Evolutionary conservation across 2,329 filamentous ascomycete species (phyloP).

Genomic region (Biscogniauxia sp.): DNA sequence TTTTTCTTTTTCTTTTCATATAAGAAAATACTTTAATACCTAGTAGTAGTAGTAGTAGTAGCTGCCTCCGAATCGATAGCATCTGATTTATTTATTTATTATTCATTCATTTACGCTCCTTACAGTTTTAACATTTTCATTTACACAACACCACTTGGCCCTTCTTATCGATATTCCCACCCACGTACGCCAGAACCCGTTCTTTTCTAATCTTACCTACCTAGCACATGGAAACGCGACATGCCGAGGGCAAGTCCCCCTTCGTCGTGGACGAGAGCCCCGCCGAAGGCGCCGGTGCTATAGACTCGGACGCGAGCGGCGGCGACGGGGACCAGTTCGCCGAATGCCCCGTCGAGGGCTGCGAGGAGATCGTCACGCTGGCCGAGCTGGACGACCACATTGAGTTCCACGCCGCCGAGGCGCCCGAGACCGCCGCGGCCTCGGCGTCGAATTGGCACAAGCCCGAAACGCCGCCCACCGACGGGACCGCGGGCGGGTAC

Average conservation of each 20-base stretch:
- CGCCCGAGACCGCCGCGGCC: constrained; percentile 10
- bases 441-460: background rate
- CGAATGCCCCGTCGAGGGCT: constrained; percentile 55
- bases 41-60: background rate
- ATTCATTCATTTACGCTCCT: background rate
- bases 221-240: constrained; percentile 33
- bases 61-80: background rate
- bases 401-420: constrained; percentile 56
- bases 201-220: background rate
- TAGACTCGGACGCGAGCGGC: constrained; percentile 17
- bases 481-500: constrained; percentile 10
- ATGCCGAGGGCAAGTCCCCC: constrained; percentile 26
- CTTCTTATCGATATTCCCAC: background rate
- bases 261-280: constrained; percentile 17
- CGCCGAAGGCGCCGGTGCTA: constrained; percentile 1
- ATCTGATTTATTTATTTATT: background rate
- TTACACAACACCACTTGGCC: background rate
- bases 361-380: constrained; percentile 54
- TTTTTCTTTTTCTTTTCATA: background rate
- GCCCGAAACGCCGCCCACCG: background rate
- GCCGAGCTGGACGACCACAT: constrained; percentile 57
- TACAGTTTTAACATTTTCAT: background rate
- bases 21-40: background rate
- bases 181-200: too few relatives aligned
- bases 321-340: constrained; percentile 41